Base-by-base conservation (phyloP, 2,329 filamentous ascomycete genomes). In the Fonsecaea nubica region DNA sequence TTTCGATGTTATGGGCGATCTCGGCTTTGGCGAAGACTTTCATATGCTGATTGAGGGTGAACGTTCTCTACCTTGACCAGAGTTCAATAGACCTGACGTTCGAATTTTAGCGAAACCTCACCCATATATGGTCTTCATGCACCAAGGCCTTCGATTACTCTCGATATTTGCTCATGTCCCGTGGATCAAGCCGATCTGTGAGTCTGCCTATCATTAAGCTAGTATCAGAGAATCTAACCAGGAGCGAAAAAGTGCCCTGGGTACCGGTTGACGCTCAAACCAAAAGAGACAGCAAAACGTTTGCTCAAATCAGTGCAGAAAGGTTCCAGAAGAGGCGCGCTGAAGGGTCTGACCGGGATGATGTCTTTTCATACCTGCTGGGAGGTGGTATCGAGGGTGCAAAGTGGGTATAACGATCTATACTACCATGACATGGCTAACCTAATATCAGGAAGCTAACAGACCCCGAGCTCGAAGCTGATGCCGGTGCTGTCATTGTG, bases 1-100 rank as follows among this genome's bases (percentile, higher is more conserved):
- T 4, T 56, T 56, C 15, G 53, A 56, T 33, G 53, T 36, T n/a
- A 56, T 56, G 53, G 53, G 25, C 6, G 53, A 56, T n/a, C 53
- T 56, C 2, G 53, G 8, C 6, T 52, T 52, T 21, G 48, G 48
- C 6, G 9, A 21, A 21, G 48, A 52, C 13, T 52, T 52, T 13
- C 10, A n/a, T 3, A 52, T 52, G 48, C 15, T 52, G 6, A 3
- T 50, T 7, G 48, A 52, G 13, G 45, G 45, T 50, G 15, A 50
- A 25, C 4, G 6, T 6, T 50, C 5, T 50, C 4, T 50, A n/a
- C 15, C 21, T 13, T 4, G 15, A n/a, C 45, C 4, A n/a, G n/a
- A n/a, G n/a, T n/a, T n/a, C n/a, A 50, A 13, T 13, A n/a, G 4
- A 6, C 5, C 45, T 50, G 4, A 50, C 4, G 45, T 4, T n/a